These are phyloP conservation scores for Ciborinia camelliae DNA, from an alignment of 2,329 filamentous ascomycete genomes.

Conservation along the genomic window DNA sequence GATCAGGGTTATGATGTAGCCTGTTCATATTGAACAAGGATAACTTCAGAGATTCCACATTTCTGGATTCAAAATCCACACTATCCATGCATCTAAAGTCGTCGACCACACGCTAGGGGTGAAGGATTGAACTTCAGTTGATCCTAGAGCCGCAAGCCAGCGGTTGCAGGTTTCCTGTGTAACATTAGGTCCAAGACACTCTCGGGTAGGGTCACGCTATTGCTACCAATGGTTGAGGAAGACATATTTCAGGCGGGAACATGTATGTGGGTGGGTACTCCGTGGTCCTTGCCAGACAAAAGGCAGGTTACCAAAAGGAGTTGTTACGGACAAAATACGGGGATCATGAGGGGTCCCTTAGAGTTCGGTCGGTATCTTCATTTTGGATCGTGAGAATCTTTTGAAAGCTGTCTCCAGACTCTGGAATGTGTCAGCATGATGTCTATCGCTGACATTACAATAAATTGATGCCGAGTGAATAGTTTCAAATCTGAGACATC, in stretches of 20 bases:
- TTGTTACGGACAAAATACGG: background rate
- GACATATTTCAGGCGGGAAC: background rate
- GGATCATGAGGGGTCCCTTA: background rate
- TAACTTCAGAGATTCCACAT: conserved; percentile 2
- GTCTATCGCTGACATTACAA: background rate
- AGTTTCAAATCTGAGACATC: background rate
- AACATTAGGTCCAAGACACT: background rate
- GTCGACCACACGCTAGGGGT: background rate
- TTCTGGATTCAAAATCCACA: conserved; percentile 1
- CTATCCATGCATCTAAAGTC: conserved; percentile 6
- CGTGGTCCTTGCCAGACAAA: background rate
- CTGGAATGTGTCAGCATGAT: background rate
- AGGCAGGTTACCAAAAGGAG: background rate
- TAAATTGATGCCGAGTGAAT: background rate
- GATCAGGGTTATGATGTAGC: conserved; percentile 2
- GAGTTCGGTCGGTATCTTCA: background rate
- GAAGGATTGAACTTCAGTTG: background rate
- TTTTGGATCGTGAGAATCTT: background rate
- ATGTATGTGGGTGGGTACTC: background rate
- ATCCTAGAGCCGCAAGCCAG: background rate
- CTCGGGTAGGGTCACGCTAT: background rate
- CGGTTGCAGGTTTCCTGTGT: conserved; percentile 6
- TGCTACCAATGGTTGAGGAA: background rate
- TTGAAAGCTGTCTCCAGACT: background rate
- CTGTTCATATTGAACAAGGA: background rate